A percentile compares a stretch with the other conserved stretches of the same genome.
These are phyloP conservation scores for Dalbergia cochinchinensis DNA, from an alignment of 306 rosid species.

Conservation along the genomic window DNA sequence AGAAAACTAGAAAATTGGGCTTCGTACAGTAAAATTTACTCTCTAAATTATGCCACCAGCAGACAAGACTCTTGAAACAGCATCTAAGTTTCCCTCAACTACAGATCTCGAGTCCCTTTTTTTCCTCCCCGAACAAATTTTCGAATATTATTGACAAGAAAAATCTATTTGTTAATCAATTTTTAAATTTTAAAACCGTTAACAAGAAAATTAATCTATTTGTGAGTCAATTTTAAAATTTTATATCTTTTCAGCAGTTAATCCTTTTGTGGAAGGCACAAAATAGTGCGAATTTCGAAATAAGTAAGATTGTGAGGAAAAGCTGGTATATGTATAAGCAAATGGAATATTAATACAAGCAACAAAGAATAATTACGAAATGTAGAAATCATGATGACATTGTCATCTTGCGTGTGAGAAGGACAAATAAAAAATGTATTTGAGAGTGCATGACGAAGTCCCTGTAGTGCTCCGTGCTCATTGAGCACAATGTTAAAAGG, in stretches of 20 bases:
- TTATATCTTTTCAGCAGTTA: background rate
- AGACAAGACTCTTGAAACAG: conserved; percentile 34
- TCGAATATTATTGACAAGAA: background rate
- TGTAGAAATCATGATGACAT: conserved; percentile 38
- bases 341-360: background rate
- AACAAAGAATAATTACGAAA: conserved; percentile 32
- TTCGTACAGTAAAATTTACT: conserved; percentile 7
- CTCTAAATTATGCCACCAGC: conserved; percentile 14
- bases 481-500: background rate
- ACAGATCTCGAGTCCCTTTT: conserved; percentile 21
- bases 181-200: background rate
- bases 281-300: conserved; percentile 40
- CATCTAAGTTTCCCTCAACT: conserved; percentile 34
- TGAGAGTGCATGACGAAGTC: conserved; percentile 34
- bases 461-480: conserved; percentile 26
- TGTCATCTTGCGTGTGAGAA: conserved; percentile 51
- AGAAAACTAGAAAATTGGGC: conserved; percentile 31
- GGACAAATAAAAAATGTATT: conserved; percentile 28
- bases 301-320: conserved; percentile 48
- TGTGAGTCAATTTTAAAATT: conserved; percentile 20
- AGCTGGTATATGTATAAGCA: conserved; percentile 18
- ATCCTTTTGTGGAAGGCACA: conserved; percentile 40
- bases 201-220: background rate
- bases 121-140: background rate
- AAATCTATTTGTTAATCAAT: background rate